A percentile compares a stretch with the other conserved stretches of the same genome.
Evolutionary conservation across 768 basidiomycete genomes (phyloP).

Genomic region (Suillus spraguei): DNA sequence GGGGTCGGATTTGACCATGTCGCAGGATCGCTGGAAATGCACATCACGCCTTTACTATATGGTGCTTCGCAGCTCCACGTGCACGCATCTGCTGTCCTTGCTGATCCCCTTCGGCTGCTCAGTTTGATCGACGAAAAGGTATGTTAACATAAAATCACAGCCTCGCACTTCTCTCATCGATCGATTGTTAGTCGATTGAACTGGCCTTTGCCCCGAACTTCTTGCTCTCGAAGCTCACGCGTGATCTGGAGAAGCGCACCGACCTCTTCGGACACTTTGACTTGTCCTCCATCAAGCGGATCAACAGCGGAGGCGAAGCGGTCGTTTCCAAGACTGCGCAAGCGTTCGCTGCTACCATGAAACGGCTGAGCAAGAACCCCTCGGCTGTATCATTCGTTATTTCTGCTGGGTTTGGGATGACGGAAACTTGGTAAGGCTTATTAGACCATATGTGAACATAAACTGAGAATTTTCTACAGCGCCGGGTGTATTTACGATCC

Average conservation of each 20-base stretch:
- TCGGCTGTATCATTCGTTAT: slow-evolving; percentile 16
- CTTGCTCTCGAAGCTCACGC: slow-evolving; percentile 39
- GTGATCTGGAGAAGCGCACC: slow-evolving; percentile 31
- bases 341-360: slow-evolving; percentile 37
- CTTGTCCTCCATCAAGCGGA: slow-evolving; percentile 34
- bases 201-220: slow-evolving; percentile 44
- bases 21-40: slow-evolving; percentile 45
- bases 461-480: slow-evolving; percentile 7
- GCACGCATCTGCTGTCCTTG: slow-evolving; percentile 27
- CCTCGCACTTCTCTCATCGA: slow-evolving; percentile 11
- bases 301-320: slow-evolving; percentile 47
- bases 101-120: slow-evolving; percentile 26
- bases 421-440: slow-evolving; percentile 39
- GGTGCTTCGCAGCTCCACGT: slow-evolving; percentile 30
- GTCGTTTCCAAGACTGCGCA: slow-evolving; percentile 42
- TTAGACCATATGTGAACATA: too few species aligned
- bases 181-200: slow-evolving; percentile 27
- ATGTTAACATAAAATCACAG: slow-evolving; percentile 24
- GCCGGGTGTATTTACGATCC: slow-evolving; percentile 45
- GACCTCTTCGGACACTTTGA: slow-evolving; percentile 32
- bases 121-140: slow-evolving; percentile 40
- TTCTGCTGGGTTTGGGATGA: slow-evolving; percentile 43
- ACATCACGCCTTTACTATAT: slow-evolving; percentile 38
- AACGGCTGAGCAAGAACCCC: slow-evolving; percentile 24
- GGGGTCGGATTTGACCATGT: slow-evolving; percentile 51